Evolutionary conservation across 2,329 filamentous ascomycete species (phyloP), one percentile per base, ranked within the genome.

Genomic region (Monilinia fructigena): DNA sequence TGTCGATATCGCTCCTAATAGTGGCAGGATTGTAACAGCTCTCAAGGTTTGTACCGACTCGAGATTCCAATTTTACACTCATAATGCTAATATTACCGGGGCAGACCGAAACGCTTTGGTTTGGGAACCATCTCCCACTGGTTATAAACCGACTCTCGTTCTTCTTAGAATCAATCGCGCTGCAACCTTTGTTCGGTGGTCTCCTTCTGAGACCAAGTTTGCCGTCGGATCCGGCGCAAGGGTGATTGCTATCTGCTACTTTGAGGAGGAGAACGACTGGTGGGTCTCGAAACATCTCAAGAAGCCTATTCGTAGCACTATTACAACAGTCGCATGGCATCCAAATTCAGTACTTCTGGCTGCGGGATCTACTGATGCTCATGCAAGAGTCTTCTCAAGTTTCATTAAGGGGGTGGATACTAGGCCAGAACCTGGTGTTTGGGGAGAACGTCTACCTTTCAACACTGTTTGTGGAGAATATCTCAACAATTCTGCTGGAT

Each of bases 221-320:
- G 95, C 95, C 64, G 95, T 98, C 35, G 95, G 95, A 68, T 97
- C 93, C 38, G 95, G 95, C 69, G 95, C 97, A 73, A 89, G 95
- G 70, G 90, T 97, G 71, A 97, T 99, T 75, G 93, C 95, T 52
- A 86, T 98, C 73, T 99, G 95, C 84, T 98, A 98, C 82, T 99
- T 99, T 74, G 95, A 99, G 77, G 92, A 97, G 78, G 95, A 99
- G 80, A 97, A 99, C 80, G 93, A 99, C 82, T 99, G 95, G 95
- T 99, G 95, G 95, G 94, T 99, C 53, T 97, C 93, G 48, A 99
- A 99, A 84, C 95, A 99, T 80, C 81, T 99, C 76, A 98, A 98
- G 87, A 99, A 98, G 85, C 95, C 95, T 26, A 96, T 99, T 75
- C 91, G 94, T 72, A 97, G 93, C 78, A 99, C 95, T 66, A 94